Evolutionary conservation across 2,329 filamentous ascomycete genomes (phyloP), one percentile per base, ranked within the genome.

Genomic region (Aschersonia sp.): DNA sequence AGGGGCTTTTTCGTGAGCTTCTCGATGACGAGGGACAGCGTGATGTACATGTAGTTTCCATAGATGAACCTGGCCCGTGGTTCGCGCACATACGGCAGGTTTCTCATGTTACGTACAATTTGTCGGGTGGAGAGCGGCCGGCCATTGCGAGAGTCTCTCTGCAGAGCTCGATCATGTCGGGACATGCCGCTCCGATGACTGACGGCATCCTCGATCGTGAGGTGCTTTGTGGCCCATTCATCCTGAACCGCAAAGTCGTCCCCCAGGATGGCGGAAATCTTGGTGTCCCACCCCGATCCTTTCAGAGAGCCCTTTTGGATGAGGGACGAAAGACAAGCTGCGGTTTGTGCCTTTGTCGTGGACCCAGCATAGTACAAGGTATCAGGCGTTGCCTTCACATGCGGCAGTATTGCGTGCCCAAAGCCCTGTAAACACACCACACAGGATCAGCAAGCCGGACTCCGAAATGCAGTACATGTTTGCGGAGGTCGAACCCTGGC

Each of bases 351-450:
- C 56, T 80, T 80, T 14, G 73, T 76, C 2, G 68, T 76, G 42
- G 72, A 77, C 2, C 68, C 77, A 2, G 65, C 65, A 51, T 72
- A 74, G 60, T 73, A 79, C 3, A 79, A 61, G 0, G 75, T 78
- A 35, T 70, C 60, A 48, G 44, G 63, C 56, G 53, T 66, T 52
- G 50, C 69, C 59, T 51, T 66, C 62, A 30, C 65, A 64, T 67
- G 69, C 51, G 51, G 59, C 8, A 60, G 40, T 0, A 55, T 58
- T 5, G 60, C 56, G 29, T 49, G 53, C 6, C 59, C 60, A 32
- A 57, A 61, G 14, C 53, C 55, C 58, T 61, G 10, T 31, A 5
- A 37, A 9, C 35, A 5, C 33, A 14, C 8, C 35, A 39, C 12
- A 39, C 12, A 39, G 2, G 11, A 14, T 22, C n/a, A 10, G 11